These are phyloP conservation scores for Amanita rubescens DNA, from an alignment of 768 basidiomycete genomes.

Conservation along the genomic window DNA sequence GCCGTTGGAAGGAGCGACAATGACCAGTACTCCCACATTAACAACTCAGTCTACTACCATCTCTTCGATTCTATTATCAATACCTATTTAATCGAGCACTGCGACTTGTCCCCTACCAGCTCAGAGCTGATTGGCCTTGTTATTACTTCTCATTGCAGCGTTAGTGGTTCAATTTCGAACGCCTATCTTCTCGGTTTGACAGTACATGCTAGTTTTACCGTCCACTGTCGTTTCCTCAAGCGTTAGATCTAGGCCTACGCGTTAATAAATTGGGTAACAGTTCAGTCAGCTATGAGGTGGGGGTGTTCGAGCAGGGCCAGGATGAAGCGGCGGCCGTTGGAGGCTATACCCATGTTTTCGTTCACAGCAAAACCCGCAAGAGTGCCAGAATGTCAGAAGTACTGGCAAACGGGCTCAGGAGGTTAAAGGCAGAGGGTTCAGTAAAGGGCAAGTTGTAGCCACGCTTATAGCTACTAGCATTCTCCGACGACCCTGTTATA, in stretches of 20 bases:
- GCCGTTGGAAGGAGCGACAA: constrained; percentile 65
- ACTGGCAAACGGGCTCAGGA: not conserved
- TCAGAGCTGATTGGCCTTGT: constrained; percentile 66
- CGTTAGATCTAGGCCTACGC: constrained; percentile 62
- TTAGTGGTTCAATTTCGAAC: constrained; percentile 13
- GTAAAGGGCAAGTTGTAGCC: not conserved
- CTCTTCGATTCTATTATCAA: constrained; percentile 80
- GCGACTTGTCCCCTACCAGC: constrained; percentile 43
- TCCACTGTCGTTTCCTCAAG: constrained; percentile 66
- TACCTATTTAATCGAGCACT: constrained; percentile 64
- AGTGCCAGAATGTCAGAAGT: constrained; percentile 21
- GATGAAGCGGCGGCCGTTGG: constrained; percentile 38
- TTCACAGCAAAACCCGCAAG: constrained; percentile 51
- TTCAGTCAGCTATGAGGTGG: constrained; percentile 76
- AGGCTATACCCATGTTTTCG: constrained; percentile 82
- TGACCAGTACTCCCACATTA: constrained; percentile 78
- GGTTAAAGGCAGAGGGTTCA: not conserved
- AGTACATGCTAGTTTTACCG: constrained; percentile 48
- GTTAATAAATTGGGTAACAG: constrained; percentile 63
- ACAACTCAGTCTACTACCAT: constrained; percentile 77
- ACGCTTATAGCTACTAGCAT: too few relatives aligned
- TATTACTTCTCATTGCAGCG: constrained; percentile 69
- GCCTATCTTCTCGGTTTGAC: too few relatives aligned
- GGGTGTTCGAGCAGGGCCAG: constrained; percentile 52
- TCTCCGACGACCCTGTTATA: not conserved